Evolutionary conservation across 805 yeast species (phyloP), one percentile per base, ranked within the genome.

Genomic region (Brettanomyces naardenensis): DNA sequence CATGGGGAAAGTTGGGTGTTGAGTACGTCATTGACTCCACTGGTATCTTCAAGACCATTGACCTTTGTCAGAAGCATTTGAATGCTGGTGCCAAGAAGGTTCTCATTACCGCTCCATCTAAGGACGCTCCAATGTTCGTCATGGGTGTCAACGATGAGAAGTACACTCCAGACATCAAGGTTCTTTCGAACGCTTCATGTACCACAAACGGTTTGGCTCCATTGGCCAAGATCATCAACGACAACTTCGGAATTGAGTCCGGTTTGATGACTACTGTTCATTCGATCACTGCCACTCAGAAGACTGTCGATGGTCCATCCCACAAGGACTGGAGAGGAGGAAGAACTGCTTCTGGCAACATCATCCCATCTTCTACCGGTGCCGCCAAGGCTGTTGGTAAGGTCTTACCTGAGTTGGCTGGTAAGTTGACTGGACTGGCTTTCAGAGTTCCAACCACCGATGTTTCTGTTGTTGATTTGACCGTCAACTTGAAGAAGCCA

Each of bases 321-420:
- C 87, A 80, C 78, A 87, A 87, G 78, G 95, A 87, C 76, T 87
- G 95, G 95, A 82, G 95, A 79, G 95, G 95, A 65, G 95, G 95
- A 66, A 83, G 95, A 74, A 82, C 95, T 55, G 95, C 95, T 62
- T 81, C 90, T 46, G 94, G 89, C 62, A 87, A 87, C 82, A 84
- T 87, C 66, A 87, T 87, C 54, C 95, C 95, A 61, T 85, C 95
- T 29, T 83, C 95, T 47, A 87, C 95, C 48, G 95, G 95, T 79
- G 95, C 95, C 58, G 95, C 95, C 60, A 87, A 87, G 80, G 95
- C 95, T 51, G 95, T 87, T 56, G 95, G 95, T 66, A 85, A 85
- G 78, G 95, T 87, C 56, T 80, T 87, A 58, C 95, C 95, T 51
- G 80, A 73, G 58, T 76, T 87, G 58, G 80, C 81, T 69, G 95